Evolutionary conservation across 495 filamentous ascomycete genomes (phyloP).

Genomic region (Xylaria longipes): DNA sequence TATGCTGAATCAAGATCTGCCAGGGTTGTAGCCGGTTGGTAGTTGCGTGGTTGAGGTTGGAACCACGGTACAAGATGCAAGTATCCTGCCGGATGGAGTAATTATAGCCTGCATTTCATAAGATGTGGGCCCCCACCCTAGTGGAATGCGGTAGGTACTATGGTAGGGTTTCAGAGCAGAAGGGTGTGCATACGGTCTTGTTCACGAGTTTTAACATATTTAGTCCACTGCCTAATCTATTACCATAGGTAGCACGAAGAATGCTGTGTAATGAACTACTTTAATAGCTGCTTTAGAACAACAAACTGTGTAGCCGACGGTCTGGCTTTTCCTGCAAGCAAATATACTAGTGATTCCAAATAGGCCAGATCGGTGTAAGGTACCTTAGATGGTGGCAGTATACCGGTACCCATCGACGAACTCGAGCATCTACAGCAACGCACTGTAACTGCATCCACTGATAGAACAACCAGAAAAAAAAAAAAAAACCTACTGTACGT

Average conservation of each 20-base stretch:
- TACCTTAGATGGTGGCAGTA: not conserved
- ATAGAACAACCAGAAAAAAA: no score
- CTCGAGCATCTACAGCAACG: not conserved
- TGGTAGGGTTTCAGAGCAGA: slow-evolving; percentile 28
- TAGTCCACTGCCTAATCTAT: slow-evolving; percentile 7
- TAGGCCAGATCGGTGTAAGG: not conserved
- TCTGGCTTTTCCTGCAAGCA: not conserved
- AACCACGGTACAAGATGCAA: slow-evolving; percentile 1
- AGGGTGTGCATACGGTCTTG: slow-evolving; percentile 22
- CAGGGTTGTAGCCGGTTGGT: not conserved
- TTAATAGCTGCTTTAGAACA: not conserved
- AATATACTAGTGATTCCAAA: not conserved
- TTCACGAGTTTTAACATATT: slow-evolving; percentile 25
- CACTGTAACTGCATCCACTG: not conserved
- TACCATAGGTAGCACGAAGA: not conserved
- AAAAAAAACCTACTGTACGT: not conserved
- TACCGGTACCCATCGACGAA: not conserved
- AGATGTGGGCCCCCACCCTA: slow-evolving; percentile 21
- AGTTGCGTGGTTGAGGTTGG: not conserved
- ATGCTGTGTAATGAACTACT: slow-evolving; percentile 7
- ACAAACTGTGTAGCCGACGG: not conserved
- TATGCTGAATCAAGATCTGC: slow-evolving; percentile 5
- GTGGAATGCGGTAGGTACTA: slow-evolving; percentile 22
- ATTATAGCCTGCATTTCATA: slow-evolving; percentile 20
- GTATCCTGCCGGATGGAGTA: slow-evolving; percentile 20